Evolutionary conservation across 345 rosid species (phyloP), one percentile per base, ranked within the genome.

Genomic region (Rhodomyrtus tomentosa): DNA sequence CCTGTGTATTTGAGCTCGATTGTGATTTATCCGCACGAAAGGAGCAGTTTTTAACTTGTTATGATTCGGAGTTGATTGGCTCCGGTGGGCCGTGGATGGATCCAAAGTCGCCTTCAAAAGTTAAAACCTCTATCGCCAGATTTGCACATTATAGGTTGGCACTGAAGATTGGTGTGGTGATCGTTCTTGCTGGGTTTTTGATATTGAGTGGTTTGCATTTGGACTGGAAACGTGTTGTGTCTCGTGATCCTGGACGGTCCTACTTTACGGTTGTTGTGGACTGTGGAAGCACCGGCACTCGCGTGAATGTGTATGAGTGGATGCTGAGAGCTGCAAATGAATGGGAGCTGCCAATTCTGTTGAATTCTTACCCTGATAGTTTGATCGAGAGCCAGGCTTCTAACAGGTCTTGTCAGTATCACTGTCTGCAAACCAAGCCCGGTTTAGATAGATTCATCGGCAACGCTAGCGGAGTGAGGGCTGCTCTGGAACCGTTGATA

Each of bases 201-300:
- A 83, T 87, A 51, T 20, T 86, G 48, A 25, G 50, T 36, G 88
- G 86, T 85, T 81, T 84, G 56, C 88, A 82, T 86, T 84, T 86
- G 72, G 88, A 84, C 40, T 81, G 45, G 79, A 36, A 32, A 36
- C 22, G 79, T 7, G 45, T 20, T 4, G 2, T 9, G 25, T 68
- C 45, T 18, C 25, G 45, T 68, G 79, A 68, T 68, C 79, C 79
- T 20, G 7, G 45, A 18, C 79, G 79, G 45, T 68, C 79, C 79
- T 18, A 68, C 79, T 90, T 86, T 59, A 90, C 90, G 16, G 92
- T 93, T 84, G 90, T 92, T 51, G 87, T 92, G 87, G 94, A 93
- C 84, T 91, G 96, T 55, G 96, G 96, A 83, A 93, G 95, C 89
- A 92, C 93, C 2, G 95, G 95, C 55, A 92, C 93, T 2, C 88